Conservation (phyloP, 352 stramenopile genomes). For the Phytopythium boreale region DNA sequence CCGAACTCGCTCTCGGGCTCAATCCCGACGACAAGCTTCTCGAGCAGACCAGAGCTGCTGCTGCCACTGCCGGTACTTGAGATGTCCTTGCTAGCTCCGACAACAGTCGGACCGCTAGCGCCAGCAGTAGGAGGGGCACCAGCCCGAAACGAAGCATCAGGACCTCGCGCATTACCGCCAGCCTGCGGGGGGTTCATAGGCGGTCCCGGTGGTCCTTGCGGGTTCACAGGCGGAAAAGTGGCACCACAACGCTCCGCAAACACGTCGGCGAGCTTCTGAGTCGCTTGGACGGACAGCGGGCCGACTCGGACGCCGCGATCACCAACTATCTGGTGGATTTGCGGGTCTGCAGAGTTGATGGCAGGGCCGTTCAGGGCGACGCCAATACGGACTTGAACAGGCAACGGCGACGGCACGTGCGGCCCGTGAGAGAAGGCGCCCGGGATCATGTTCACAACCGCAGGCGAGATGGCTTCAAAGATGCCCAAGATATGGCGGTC, state of each 20-base stretch:
- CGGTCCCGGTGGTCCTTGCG: slow-evolving; percentile 19
- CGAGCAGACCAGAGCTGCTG: slow-evolving; percentile 36
- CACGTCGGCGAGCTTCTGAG: slow-evolving; percentile 67
- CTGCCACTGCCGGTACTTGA: neutral
- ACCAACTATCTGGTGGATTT: slow-evolving; percentile 69
- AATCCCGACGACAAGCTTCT: slow-evolving; percentile 84
- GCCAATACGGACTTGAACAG: slow-evolving; percentile 71
- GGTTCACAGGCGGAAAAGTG: slow-evolving; percentile 40
- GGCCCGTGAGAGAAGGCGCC: slow-evolving; percentile 63
- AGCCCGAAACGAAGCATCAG: neutral
- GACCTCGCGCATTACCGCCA: neutral
- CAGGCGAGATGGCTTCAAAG: slow-evolving; percentile 78
- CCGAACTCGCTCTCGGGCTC: slow-evolving; percentile 85
- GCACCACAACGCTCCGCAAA: slow-evolving; percentile 65
- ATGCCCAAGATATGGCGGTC: slow-evolving; percentile 82
- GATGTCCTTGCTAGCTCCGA: slow-evolving; percentile 13
- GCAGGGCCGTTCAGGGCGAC: slow-evolving; percentile 72
- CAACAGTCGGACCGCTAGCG: slow-evolving; percentile 7
- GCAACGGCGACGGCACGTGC: slow-evolving; percentile 57
- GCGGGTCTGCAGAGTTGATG: slow-evolving; percentile 59
- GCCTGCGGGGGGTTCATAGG: slow-evolving; percentile 1
- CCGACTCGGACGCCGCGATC: slow-evolving; percentile 57
- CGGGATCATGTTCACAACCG: slow-evolving; percentile 76
- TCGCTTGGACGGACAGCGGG: slow-evolving; percentile 56
- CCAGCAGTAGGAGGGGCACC: slow-evolving; percentile 9